Conservation (phyloP, 1,284 basidiomycete species). For the Gymnopus androsaceus region DNA sequence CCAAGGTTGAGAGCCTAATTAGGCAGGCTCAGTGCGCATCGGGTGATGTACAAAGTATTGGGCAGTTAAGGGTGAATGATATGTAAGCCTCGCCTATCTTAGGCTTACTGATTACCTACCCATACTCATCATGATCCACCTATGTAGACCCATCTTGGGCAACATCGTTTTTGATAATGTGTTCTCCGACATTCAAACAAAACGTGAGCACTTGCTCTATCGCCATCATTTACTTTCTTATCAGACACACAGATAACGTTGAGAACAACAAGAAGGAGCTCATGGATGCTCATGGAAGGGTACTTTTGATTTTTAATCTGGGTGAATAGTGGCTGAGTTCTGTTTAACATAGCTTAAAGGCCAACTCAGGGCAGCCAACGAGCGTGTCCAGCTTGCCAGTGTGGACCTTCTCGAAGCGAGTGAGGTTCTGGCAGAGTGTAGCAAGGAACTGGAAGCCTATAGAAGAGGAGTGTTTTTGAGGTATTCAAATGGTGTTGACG, state of each 20-base stretch:
- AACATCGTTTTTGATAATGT: slow-evolving; percentile 47
- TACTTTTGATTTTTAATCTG: not conserved
- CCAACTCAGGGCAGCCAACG: slow-evolving; percentile 32
- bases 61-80: slow-evolving; percentile 38
- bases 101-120: not conserved
- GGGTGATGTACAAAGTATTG: slow-evolving; percentile 38
- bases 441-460: slow-evolving; percentile 35
- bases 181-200: slow-evolving; percentile 40
- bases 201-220: slow-evolving; percentile 29
- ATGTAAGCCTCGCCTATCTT: slow-evolving; percentile 31
- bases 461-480: slow-evolving; percentile 38
- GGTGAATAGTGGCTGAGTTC: not conserved
- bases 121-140: not conserved
- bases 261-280: slow-evolving; percentile 21
- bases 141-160: slow-evolving; percentile 32
- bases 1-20: slow-evolving; percentile 35
- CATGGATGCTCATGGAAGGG: slow-evolving; percentile 1
- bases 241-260: slow-evolving; percentile 36
- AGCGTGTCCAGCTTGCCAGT: slow-evolving; percentile 34
- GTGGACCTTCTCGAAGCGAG: slow-evolving; percentile 34
- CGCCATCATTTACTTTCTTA: not conserved
- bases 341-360: slow-evolving; percentile 30
- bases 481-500: slow-evolving; percentile 17
- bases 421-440: slow-evolving; percentile 30
- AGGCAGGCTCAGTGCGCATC: slow-evolving; percentile 38